Conservation (phyloP, 495 filamentous ascomycete genomes). For the Rhizodiscina lignyota region DNA sequence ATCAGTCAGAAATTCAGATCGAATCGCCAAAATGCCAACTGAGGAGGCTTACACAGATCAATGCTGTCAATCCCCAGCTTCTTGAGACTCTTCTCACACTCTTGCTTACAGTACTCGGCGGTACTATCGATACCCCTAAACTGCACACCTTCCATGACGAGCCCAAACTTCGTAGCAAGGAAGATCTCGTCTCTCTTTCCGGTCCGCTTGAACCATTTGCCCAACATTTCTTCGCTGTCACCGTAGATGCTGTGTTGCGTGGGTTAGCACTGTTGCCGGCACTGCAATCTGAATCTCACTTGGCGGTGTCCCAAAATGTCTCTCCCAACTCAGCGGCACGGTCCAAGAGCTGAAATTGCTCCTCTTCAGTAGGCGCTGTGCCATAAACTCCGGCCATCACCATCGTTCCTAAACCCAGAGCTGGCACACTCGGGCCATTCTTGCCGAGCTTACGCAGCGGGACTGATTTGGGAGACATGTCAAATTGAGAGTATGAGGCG, state of each 20-base stretch:
- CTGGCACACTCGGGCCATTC: conserved; percentile 15
- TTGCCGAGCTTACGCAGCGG: conserved; percentile 25
- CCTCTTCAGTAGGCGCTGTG: conserved; percentile 15
- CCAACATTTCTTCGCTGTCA: neutral
- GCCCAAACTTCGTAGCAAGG: neutral
- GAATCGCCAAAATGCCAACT: neutral
- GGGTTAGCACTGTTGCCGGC: conserved; percentile 10
- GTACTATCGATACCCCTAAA: conserved; percentile 6
- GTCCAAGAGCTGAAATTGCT: conserved; percentile 9
- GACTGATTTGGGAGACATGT: conserved; percentile 1
- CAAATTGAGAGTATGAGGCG: too few relatives aligned
- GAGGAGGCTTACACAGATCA: neutral
- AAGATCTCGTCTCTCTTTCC: neutral
- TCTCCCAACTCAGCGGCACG: conserved; percentile 12
- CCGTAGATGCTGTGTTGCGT: neutral
- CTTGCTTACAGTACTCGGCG: conserved; percentile 17
- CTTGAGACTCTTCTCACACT: conserved; percentile 7
- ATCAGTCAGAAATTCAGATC: too few relatives aligned
- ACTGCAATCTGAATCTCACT: conserved; percentile 18
- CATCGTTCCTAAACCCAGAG: conserved; percentile 27
- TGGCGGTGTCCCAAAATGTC: conserved; percentile 11
- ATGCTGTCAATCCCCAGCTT: neutral
- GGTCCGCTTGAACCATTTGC: conserved; percentile 1
- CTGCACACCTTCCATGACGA: conserved; percentile 3
- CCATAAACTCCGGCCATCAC: conserved; percentile 19